phyloP scores from a whole-genome alignment of 768 basidiomycete genomes.

The Cyclocybe cylindracea region DNA sequence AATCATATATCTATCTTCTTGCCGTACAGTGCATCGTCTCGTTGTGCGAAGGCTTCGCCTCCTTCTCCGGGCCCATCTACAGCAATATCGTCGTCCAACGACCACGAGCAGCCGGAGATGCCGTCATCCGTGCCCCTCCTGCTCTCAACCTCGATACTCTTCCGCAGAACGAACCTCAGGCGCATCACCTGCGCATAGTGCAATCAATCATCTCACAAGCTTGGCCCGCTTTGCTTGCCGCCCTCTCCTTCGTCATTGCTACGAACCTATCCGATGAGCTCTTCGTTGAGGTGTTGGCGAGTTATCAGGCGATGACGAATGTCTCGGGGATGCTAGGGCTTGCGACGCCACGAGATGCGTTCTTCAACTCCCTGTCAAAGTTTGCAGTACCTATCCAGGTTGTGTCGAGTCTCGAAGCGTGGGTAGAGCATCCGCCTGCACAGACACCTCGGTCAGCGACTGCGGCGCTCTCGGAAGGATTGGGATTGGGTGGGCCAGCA shows the following conservation, averaged over 20 bases:
- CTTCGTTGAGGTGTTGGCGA: conserved; percentile 82
- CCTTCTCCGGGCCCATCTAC: conserved; percentile 76
- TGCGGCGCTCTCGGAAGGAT: conserved; percentile 62
- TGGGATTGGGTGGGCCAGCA: conserved; percentile 56
- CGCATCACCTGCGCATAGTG: conserved; percentile 62
- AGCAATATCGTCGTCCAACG: conserved; percentile 67
- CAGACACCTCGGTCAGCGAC: conserved; percentile 62
- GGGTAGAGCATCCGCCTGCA: conserved; percentile 40
- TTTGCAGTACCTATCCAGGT: conserved; percentile 90
- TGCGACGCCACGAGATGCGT: conserved; percentile 87
- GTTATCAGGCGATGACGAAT: conserved; percentile 82
- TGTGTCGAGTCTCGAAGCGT: conserved; percentile 77
- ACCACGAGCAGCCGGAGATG: conserved; percentile 61
- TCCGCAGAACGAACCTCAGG: conserved; percentile 47
- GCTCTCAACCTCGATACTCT: conserved; percentile 65
- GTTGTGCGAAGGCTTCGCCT: conserved; percentile 83
- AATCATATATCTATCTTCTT: conserved; percentile 91
- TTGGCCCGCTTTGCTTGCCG: conserved; percentile 93
- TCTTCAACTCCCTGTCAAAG: conserved; percentile 88
- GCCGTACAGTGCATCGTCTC: conserved; percentile 86
- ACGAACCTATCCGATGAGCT: conserved; percentile 92
- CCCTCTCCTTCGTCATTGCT: conserved; percentile 84
- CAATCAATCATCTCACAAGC: conserved; percentile 81
- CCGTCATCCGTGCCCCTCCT: conserved; percentile 69
- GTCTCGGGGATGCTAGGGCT: conserved; percentile 90